Percentiles rank a stretch among this genome's conserved stretches.
Evolutionary conservation across 257 asterid genomes (phyloP).

Genomic region (Haberlea rhodopensis): DNA sequence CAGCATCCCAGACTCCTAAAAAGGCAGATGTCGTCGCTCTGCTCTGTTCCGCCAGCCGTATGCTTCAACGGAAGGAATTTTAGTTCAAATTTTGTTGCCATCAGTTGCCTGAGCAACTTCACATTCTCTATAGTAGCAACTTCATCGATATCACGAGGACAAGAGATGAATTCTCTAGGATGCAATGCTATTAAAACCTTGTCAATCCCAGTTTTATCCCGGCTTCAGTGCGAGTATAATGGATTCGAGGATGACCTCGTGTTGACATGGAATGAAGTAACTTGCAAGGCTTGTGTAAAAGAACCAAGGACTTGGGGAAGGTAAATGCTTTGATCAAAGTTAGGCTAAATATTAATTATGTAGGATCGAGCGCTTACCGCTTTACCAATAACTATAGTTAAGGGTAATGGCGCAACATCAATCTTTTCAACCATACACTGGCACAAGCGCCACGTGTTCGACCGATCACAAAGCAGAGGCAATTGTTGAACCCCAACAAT

Average conservation of each 20-base stretch:
- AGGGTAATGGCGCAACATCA: too few relatives aligned
- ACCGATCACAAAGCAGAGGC: too few relatives aligned
- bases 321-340: slow-evolving; percentile 16
- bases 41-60: too few relatives aligned
- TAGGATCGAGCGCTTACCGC: too few relatives aligned
- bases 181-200: slow-evolving; percentile 17
- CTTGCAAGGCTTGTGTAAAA: too few relatives aligned
- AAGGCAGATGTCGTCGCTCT: too few relatives aligned
- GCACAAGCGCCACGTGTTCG: too few relatives aligned
- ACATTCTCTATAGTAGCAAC: slow-evolving; percentile 21
- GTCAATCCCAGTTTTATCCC: slow-evolving; percentile 15
- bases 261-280: slow-evolving; percentile 30
- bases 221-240: slow-evolving; percentile 8
- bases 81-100: slow-evolving; percentile 5
- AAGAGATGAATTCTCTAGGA: slow-evolving; percentile 9
- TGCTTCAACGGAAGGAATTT: too few relatives aligned
- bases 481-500: too few relatives aligned
- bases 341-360: neutral
- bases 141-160: slow-evolving; percentile 1
- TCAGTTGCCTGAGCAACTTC: slow-evolving; percentile 30
- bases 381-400: too few relatives aligned
- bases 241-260: slow-evolving; percentile 22
- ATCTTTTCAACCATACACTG: too few relatives aligned
- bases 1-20: too few relatives aligned
- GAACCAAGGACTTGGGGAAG: slow-evolving; percentile 16